Percentiles rank a stretch among this genome's conserved stretches.
Conservation (phyloP, 2,329 filamentous ascomycete genomes). For the Cladophialophora yegresii region DNA sequence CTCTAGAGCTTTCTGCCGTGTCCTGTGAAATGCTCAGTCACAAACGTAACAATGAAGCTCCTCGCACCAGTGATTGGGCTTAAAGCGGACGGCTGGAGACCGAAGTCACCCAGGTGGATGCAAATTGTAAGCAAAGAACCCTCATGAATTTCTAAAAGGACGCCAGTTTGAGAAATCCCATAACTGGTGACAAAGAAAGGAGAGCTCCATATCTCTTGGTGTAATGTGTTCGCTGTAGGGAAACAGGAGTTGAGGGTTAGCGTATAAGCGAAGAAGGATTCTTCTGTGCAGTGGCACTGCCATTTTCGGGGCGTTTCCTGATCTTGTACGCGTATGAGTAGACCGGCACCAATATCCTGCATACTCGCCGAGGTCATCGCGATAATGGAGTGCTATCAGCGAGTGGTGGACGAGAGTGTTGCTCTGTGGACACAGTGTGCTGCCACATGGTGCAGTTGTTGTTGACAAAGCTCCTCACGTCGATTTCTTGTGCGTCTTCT, state of each 20-base stretch:
- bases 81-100: background rate
- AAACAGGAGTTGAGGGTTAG: background rate
- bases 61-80: background rate
- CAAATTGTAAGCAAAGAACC: background rate
- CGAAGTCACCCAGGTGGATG: background rate
- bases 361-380: background rate
- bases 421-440: background rate
- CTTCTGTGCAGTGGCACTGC: background rate
- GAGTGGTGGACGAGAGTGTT: background rate
- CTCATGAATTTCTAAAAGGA: background rate
- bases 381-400: background rate
- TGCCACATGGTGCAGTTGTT: background rate
- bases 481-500: constrained; percentile 5
- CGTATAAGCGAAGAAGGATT: background rate
- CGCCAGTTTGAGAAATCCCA: constrained; percentile 1
- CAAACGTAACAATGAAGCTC: no score
- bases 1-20: background rate
- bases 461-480: background rate
- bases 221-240: background rate
- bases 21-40: background rate
- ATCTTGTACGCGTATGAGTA: background rate
- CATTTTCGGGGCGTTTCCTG: background rate
- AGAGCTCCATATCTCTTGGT: background rate
- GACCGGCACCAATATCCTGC: background rate
- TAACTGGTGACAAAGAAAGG: background rate